phyloP scores from a whole-genome alignment of 495 filamentous ascomycete species.

The Neurospora discreta region DNA sequence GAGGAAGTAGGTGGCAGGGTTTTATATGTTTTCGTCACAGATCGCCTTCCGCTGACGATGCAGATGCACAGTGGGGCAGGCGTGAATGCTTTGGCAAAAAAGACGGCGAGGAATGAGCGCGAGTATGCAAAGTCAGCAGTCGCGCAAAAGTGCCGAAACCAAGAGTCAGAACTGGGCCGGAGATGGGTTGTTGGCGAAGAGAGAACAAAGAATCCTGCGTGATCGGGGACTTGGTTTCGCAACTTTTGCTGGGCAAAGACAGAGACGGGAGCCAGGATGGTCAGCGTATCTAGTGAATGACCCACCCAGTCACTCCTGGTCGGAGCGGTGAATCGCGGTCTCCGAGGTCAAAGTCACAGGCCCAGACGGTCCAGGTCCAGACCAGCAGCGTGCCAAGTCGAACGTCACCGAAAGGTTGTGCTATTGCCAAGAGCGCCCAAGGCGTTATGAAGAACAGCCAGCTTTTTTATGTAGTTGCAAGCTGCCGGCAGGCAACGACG shows the following conservation, averaged over 20 bases:
- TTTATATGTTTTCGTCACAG: background rate
- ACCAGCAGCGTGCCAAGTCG: background rate
- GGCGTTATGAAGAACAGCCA: background rate
- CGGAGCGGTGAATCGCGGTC: background rate
- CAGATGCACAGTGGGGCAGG: background rate
- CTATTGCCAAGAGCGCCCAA: background rate
- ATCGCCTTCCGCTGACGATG: background rate
- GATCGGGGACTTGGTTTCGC: conserved; percentile 2
- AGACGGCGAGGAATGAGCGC: background rate
- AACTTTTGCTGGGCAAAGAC: background rate
- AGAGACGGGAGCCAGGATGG: background rate
- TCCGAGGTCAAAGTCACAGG: background rate
- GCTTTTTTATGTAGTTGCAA: background rate
- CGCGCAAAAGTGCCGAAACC: background rate
- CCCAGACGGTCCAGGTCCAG: background rate
- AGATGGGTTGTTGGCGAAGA: conserved; percentile 3
- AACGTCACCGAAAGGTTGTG: background rate
- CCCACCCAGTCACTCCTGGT: background rate
- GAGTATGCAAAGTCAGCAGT: background rate
- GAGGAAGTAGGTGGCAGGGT: background rate
- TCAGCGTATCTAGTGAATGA: background rate
- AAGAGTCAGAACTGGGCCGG: background rate
- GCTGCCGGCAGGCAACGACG: background rate
- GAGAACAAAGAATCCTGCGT: conserved; percentile 12
- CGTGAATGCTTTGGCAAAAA: background rate